These are phyloP conservation scores for Dictyostelium intermedium DNA, from an alignment of 78 protist species.

Conservation along the genomic window DNA sequence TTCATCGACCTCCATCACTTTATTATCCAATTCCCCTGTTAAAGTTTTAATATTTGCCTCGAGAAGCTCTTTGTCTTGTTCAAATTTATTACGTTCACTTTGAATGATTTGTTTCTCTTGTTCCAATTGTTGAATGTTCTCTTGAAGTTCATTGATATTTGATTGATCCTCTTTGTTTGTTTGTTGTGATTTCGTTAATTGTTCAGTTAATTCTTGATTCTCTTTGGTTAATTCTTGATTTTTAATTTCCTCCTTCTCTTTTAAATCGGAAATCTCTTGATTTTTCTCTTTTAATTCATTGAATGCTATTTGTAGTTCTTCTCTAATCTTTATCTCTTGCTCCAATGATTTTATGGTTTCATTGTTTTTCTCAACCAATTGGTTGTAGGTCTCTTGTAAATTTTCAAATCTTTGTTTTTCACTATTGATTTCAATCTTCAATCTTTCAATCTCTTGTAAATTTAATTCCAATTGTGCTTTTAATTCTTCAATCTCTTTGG, in stretches of 20 bases:
- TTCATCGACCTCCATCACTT: not conserved
- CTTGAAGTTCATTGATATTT: not conserved
- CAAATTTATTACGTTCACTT: not conserved
- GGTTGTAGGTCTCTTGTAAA: not conserved
- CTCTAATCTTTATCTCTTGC: not conserved
- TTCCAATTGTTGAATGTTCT: not conserved
- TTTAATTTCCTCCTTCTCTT: not conserved
- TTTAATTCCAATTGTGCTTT: not conserved
- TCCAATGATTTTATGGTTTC: not conserved
- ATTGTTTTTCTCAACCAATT: not conserved
- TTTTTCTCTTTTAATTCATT: not conserved
- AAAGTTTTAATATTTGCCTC: not conserved
- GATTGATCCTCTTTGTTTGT: not conserved
- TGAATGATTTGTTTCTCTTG: not conserved
- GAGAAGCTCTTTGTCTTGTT: slow-evolving; percentile 13
- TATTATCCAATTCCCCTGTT: not conserved
- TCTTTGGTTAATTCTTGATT: not conserved
- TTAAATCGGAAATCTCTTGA: not conserved
- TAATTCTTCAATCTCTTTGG: slow-evolving; percentile 1
- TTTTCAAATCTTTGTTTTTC: slow-evolving; percentile 7
- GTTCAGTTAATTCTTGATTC: not conserved
- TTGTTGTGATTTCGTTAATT: not conserved
- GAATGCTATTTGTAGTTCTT: not conserved
- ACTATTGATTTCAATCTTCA: not conserved
- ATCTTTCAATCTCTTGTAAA: slow-evolving; percentile 4